phyloP scores from a whole-genome alignment of 2,329 filamentous ascomycete species.

The Saccharata proteae region DNA sequence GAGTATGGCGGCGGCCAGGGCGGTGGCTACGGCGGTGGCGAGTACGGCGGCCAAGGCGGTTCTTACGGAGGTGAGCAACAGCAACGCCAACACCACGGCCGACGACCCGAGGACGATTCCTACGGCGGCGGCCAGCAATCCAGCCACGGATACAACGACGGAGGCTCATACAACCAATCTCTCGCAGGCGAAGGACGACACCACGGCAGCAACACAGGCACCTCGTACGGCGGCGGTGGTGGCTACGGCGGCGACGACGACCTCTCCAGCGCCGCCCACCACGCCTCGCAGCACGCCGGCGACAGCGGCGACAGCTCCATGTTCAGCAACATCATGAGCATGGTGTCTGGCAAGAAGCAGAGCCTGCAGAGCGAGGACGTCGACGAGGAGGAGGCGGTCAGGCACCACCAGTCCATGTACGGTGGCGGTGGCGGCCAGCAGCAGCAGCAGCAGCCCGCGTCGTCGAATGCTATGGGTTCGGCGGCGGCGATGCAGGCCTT shows the following conservation, averaged over 20 bases:
- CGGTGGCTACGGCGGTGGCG: slow-evolving; percentile 7
- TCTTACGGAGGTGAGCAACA: slow-evolving; percentile 10
- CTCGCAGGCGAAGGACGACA: slow-evolving; percentile 13
- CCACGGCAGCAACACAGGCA: slow-evolving; percentile 28
- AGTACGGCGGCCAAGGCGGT: slow-evolving; percentile 7
- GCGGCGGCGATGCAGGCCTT: slow-evolving; percentile 73
- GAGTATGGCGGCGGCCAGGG: slow-evolving; percentile 12
- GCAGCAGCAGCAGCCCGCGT: slow-evolving; percentile 31
- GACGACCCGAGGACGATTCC: slow-evolving; percentile 12
- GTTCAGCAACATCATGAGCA: slow-evolving; percentile 45
- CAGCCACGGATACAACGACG: slow-evolving; percentile 14
- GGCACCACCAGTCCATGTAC: slow-evolving; percentile 67
- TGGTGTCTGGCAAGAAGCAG: slow-evolving; percentile 43
- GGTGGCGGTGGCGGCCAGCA: slow-evolving; percentile 38
- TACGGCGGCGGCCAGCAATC: slow-evolving; percentile 13
- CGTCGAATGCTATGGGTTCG: slow-evolving; percentile 41
- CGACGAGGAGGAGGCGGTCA: slow-evolving; percentile 55
- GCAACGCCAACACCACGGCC: slow-evolving; percentile 10
- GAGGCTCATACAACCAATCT: slow-evolving; percentile 10
- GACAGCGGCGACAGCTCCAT: slow-evolving; percentile 36
- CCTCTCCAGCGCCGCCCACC: slow-evolving; percentile 40
- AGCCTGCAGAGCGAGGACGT: slow-evolving; percentile 39
- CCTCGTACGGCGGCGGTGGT: slow-evolving; percentile 29
- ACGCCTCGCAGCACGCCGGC: slow-evolving; percentile 44
- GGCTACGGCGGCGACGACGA: slow-evolving; percentile 34